Evolutionary conservation across 2,329 filamentous ascomycete genomes (phyloP).

Genomic region (Ophiostoma triangulosporum): DNA sequence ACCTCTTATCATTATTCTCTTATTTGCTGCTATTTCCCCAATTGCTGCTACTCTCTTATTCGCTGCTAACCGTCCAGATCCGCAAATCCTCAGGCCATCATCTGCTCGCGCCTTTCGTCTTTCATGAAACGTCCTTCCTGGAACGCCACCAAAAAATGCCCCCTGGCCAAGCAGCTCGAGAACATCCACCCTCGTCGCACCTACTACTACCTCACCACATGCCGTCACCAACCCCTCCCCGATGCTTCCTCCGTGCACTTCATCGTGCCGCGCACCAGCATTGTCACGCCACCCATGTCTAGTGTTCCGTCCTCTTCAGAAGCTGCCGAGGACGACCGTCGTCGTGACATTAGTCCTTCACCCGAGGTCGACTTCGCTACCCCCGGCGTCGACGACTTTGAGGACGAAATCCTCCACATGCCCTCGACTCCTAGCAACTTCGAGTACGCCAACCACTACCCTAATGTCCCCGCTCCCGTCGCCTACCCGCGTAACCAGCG

Average conservation of each 20-base stretch:
- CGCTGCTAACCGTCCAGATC: slow-evolving; percentile 46
- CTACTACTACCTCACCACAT: slow-evolving; percentile 93
- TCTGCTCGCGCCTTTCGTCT: slow-evolving; percentile 78
- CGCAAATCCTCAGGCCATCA: slow-evolving; percentile 86
- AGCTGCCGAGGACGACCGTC: slow-evolving; percentile 52
- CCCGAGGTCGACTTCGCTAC: slow-evolving; percentile 87
- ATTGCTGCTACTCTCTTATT: slow-evolving; percentile 16
- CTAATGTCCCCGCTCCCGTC: background rate
- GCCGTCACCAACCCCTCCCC: slow-evolving; percentile 68
- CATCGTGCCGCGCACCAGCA: slow-evolving; percentile 35
- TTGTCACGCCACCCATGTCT: slow-evolving; percentile 76
- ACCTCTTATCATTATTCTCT: background rate
- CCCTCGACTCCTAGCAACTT: slow-evolving; percentile 47
- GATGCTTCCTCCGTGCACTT: slow-evolving; percentile 37
- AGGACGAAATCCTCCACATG: slow-evolving; percentile 43
- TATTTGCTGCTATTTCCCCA: slow-evolving; percentile 5
- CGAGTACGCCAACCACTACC: background rate
- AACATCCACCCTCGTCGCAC: slow-evolving; percentile 85
- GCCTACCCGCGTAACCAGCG: slow-evolving; percentile 33
- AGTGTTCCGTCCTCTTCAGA: slow-evolving; percentile 54
- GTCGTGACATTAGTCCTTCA: slow-evolving; percentile 68
- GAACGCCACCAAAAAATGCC: slow-evolving; percentile 68
- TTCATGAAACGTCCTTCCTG: slow-evolving; percentile 80
- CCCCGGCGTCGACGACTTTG: slow-evolving; percentile 62
- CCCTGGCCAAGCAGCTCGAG: slow-evolving; percentile 84